Conservation (phyloP, 2,329 filamentous ascomycete species). For the Diplodia scrobiculata region DNA sequence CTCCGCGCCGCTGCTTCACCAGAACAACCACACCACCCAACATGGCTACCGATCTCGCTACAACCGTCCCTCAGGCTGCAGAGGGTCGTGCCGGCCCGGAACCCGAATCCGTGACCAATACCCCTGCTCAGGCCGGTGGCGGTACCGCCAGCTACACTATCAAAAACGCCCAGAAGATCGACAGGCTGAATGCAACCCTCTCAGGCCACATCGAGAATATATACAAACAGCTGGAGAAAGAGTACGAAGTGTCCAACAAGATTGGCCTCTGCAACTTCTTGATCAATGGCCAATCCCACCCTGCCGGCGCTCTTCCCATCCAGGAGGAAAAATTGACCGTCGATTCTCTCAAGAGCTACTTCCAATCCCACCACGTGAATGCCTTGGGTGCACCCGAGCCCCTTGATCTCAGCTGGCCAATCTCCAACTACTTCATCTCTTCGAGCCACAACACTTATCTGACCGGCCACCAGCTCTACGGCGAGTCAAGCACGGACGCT, state of each 20-base stretch:
- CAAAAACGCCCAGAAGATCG: slow-evolving; percentile 37
- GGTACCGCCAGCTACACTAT: slow-evolving; percentile 39
- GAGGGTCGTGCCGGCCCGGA: slow-evolving; percentile 7
- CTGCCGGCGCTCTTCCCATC: slow-evolving; percentile 19
- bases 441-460: slow-evolving; percentile 95
- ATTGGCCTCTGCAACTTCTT: slow-evolving; percentile 29
- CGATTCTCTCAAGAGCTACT: slow-evolving; percentile 20
- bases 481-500: slow-evolving; percentile 72
- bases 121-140: slow-evolving; percentile 41
- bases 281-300: slow-evolving; percentile 17
- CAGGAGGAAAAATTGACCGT: slow-evolving; percentile 11
- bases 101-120: slow-evolving; percentile 10
- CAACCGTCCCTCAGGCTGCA: slow-evolving; percentile 16
- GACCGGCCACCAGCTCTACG: slow-evolving; percentile 80
- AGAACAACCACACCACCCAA: background rate
- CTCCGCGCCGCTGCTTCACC: slow-evolving; percentile 10
- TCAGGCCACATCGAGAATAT: slow-evolving; percentile 37
- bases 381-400: slow-evolving; percentile 48
- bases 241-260: slow-evolving; percentile 39
- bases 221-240: slow-evolving; percentile 39
- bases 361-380: slow-evolving; percentile 39
- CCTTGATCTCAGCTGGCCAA: slow-evolving; percentile 65
- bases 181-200: slow-evolving; percentile 39
- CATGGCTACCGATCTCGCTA: slow-evolving; percentile 21
- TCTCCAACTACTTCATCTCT: slow-evolving; percentile 91